These are phyloP conservation scores for Suillus cothurnatus DNA, from an alignment of 768 basidiomycete genomes.

Conservation along the genomic window DNA sequence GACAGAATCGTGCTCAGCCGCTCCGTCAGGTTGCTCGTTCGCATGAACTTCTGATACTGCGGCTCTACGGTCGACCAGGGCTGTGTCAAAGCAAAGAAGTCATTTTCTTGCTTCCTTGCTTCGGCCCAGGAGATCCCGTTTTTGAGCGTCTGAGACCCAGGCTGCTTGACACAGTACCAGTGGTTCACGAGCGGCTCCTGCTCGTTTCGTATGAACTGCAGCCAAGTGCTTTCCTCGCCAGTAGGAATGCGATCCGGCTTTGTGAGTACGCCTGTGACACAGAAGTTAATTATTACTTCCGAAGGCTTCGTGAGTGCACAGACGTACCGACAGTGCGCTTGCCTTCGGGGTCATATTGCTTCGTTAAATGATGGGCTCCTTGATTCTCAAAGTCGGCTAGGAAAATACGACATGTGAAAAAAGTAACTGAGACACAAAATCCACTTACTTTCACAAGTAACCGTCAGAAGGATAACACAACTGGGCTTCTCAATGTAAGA, in stretches of 20 bases:
- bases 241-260: conserved; percentile 63
- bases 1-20: conserved; percentile 63
- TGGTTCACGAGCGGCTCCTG: conserved; percentile 32
- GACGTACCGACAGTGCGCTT: conserved; percentile 67
- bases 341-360: conserved; percentile 59
- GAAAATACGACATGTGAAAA: conserved; percentile 20
- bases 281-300: conserved; percentile 32
- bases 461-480: conserved; percentile 69
- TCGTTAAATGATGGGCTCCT: conserved; percentile 68
- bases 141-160: conserved; percentile 27
- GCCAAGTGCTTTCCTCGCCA: conserved; percentile 45
- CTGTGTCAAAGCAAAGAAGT: conserved; percentile 53
- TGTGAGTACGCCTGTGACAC: conserved; percentile 61
- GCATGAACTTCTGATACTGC: conserved; percentile 51
- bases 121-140: conserved; percentile 50
- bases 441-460: conserved; percentile 43
- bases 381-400: conserved; percentile 85
- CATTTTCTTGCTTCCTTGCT: conserved; percentile 57
- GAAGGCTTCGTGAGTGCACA: conserved; percentile 54
- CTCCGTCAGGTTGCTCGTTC: conserved; percentile 58
- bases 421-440: neutral
- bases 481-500: conserved; percentile 66
- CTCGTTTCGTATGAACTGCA: conserved; percentile 57
- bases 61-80: conserved; percentile 60
- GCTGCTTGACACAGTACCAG: conserved; percentile 46